phyloP scores from a whole-genome alignment of 2,329 filamentous ascomycete species.

The Ascochyta rabiei region DNA sequence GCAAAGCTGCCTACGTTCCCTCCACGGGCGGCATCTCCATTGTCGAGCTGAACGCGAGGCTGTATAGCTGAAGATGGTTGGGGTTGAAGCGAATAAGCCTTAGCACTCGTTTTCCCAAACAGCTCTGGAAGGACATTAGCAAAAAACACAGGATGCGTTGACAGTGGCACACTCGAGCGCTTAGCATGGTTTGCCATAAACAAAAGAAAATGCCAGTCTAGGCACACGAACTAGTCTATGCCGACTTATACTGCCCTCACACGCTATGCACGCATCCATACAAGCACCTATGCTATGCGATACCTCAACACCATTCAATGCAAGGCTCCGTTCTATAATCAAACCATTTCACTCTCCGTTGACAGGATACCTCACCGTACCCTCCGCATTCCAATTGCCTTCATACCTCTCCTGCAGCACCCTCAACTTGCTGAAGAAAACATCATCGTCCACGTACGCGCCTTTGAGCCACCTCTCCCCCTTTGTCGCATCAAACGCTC shows the following conservation, averaged over 20 bases:
- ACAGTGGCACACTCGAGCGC: no score
- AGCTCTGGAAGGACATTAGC: no score
- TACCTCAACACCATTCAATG: constrained; percentile 7
- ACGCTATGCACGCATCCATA: constrained; percentile 6
- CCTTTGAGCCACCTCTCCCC: constrained; percentile 84
- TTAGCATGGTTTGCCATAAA: no score
- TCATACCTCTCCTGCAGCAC: constrained; percentile 49
- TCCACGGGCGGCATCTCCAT: no score
- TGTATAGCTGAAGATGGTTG: no score
- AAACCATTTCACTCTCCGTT: background rate
- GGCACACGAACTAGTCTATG: background rate
- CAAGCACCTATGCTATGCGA: background rate
- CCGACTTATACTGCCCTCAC: background rate
- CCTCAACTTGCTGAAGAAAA: constrained; percentile 57
- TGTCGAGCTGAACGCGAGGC: no score
- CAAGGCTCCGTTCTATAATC: background rate
- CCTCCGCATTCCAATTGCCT: constrained; percentile 44
- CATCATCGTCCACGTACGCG: constrained; percentile 76
- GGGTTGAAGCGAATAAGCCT: no score
- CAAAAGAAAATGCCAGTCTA: background rate
- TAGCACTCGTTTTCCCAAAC: no score
- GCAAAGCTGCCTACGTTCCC: no score
- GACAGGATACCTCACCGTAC: constrained; percentile 31
- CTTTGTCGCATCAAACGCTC: constrained; percentile 70
- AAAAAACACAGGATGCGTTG: no score